phyloP scores from a whole-genome alignment of 2,329 filamentous ascomycete species.

The Aphanocladium album region DNA sequence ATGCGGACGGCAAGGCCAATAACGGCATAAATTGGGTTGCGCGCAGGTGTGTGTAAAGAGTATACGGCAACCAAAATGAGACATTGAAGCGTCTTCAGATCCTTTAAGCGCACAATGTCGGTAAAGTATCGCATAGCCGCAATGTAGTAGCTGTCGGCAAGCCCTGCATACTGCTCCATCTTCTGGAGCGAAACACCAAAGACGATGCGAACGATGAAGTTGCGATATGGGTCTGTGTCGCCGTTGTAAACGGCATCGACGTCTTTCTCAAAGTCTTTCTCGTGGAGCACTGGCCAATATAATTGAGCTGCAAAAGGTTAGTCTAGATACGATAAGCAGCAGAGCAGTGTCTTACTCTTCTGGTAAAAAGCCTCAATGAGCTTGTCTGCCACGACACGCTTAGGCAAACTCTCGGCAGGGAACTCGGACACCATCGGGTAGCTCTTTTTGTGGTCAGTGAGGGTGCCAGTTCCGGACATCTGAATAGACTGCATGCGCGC shows the following conservation, averaged over 20 bases:
- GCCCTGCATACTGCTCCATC: constrained; percentile 83
- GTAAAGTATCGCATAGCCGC: constrained; percentile 83
- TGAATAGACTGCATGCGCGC: constrained; percentile 56
- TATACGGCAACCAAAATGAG: constrained; percentile 84
- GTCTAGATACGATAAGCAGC: background rate
- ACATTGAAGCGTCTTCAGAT: constrained; percentile 85
- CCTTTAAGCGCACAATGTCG: constrained; percentile 77
- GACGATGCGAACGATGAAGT: constrained; percentile 86
- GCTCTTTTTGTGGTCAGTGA: constrained; percentile 68
- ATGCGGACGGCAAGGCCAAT: constrained; percentile 83
- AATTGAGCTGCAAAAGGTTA: constrained; percentile 62
- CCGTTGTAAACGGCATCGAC: constrained; percentile 77
- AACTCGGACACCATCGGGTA: constrained; percentile 87
- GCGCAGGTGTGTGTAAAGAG: constrained; percentile 84
- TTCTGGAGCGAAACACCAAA: constrained; percentile 94
- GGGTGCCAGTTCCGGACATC: constrained; percentile 38
- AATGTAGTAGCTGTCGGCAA: constrained; percentile 93
- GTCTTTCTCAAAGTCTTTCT: constrained; percentile 69
- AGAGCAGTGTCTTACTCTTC: constrained; percentile 56
- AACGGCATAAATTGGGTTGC: constrained; percentile 90
- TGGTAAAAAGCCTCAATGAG: constrained; percentile 81
- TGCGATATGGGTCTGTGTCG: constrained; percentile 72
- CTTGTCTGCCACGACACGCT: constrained; percentile 66
- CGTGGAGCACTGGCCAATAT: constrained; percentile 82
- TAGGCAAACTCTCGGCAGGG: constrained; percentile 71